Conservation (phyloP, 2,329 filamentous ascomycete genomes). For the Exophiala aquamarina region DNA sequence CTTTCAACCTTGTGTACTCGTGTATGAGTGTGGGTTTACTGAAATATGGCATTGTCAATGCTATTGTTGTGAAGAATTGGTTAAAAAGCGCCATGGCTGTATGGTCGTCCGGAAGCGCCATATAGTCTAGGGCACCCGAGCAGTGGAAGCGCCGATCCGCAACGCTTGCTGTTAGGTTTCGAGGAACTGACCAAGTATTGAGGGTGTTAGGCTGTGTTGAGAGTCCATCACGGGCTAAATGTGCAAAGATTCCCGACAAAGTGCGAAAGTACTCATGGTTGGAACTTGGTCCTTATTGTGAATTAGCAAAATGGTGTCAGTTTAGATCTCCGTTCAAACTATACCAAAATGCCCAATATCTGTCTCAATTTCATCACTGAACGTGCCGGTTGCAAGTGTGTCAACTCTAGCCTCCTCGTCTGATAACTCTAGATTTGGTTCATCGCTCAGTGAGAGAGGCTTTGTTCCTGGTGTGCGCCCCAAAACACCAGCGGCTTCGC, state of each 20-base stretch:
- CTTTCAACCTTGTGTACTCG: not conserved
- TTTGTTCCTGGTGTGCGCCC: not conserved
- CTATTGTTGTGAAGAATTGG: not conserved
- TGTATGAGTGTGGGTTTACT: not conserved
- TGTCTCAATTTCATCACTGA: not conserved
- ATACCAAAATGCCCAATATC: constrained; percentile 4
- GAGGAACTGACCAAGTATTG: not conserved
- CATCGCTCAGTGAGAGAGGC: not conserved
- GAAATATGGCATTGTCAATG: constrained; percentile 1
- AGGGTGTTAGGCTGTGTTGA: too few species aligned
- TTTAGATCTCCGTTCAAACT: too few species aligned
- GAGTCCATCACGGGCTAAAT: too few species aligned
- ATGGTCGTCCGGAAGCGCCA: not conserved
- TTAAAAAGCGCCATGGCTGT: not conserved
- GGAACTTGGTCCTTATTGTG: not conserved
- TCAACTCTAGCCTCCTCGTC: not conserved
- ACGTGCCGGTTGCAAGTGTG: constrained; percentile 1
- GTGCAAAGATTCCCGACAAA: not conserved
- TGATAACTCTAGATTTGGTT: too few species aligned
- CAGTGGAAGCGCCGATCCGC: too few species aligned
- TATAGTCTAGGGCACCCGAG: not conserved
- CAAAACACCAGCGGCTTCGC: not conserved
- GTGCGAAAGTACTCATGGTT: constrained; percentile 1
- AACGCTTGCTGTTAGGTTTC: not conserved
- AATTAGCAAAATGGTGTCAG: not conserved